phyloP scores from a whole-genome alignment of 768 basidiomycete genomes.

The Flagelloscypha sp. region DNA sequence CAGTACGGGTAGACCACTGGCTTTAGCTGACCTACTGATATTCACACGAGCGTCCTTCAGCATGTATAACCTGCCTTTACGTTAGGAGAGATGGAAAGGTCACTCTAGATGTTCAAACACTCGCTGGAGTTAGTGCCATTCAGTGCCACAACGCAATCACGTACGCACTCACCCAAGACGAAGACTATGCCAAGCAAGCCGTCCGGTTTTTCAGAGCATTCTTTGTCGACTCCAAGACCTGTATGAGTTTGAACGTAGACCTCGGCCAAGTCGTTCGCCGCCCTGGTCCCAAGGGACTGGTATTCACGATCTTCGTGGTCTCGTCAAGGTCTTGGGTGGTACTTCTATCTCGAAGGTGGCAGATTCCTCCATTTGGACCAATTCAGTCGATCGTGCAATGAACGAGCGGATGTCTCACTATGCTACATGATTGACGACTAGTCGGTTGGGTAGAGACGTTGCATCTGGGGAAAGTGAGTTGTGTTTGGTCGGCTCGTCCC shows the following conservation, averaged over 20 bases:
- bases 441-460: constrained; percentile 21
- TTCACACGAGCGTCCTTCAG: constrained; percentile 11
- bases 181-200: constrained; percentile 23
- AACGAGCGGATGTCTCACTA: constrained; percentile 26
- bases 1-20: constrained; percentile 26
- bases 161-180: constrained; percentile 25
- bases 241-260: constrained; percentile 32
- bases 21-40: constrained; percentile 1
- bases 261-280: constrained; percentile 33
- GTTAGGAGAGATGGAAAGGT: constrained; percentile 42
- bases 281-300: constrained; percentile 27
- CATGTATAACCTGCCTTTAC: constrained; percentile 39
- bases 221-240: constrained; percentile 25
- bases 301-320: constrained; percentile 28
- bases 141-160: constrained; percentile 39
- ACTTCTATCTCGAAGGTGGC: constrained; percentile 23
- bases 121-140: constrained; percentile 35
- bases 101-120: constrained; percentile 43
- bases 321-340: constrained; percentile 30
- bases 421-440: constrained; percentile 26
- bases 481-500: background rate
- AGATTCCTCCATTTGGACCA: constrained; percentile 25
- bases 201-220: constrained; percentile 24
- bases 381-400: constrained; percentile 23
- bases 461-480: constrained; percentile 38